phyloP scores from a whole-genome alignment of 2,329 filamentous ascomycete species.

The Diaporthe humulicola region DNA sequence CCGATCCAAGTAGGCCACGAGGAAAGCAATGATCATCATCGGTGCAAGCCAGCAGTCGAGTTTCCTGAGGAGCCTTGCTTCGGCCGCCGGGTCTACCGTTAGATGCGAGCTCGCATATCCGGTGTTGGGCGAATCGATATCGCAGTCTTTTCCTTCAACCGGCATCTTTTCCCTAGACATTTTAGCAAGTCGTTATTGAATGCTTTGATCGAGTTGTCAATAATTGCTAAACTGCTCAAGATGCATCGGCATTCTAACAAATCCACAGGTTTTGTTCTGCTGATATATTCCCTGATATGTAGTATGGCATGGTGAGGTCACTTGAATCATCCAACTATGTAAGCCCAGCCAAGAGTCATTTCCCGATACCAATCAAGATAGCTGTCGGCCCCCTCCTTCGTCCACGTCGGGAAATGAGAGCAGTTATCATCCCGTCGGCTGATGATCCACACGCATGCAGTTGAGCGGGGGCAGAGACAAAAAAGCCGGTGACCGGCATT shows the following conservation, averaged over 20 bases:
- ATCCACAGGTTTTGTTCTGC: background rate
- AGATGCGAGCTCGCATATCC: background rate
- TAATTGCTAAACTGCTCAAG: background rate
- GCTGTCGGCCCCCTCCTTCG: background rate
- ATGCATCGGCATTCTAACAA: background rate
- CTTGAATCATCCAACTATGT: background rate
- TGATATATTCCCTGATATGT: background rate
- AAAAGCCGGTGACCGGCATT: background rate
- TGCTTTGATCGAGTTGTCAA: background rate
- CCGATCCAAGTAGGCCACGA: slow-evolving; percentile 81
- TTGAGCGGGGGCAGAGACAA: background rate
- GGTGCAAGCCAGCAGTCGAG: slow-evolving; percentile 75
- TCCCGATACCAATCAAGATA: background rate
- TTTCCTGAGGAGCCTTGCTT: slow-evolving; percentile 73
- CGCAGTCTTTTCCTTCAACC: background rate
- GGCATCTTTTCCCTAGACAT: slow-evolving; percentile 11
- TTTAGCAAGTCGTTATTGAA: background rate
- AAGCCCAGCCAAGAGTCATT: background rate
- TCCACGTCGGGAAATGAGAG: background rate
- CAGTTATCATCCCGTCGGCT: background rate
- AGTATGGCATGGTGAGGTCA: background rate
- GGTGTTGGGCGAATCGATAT: background rate
- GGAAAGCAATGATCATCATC: slow-evolving; percentile 76
- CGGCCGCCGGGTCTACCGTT: slow-evolving; percentile 43
- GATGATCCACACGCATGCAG: slow-evolving; percentile 2